A percentile compares a stretch with the other conserved stretches of the same genome.
phyloP scores from a whole-genome alignment of 2,329 filamentous ascomycete species.

The Alternaria angustiovoidea region DNA sequence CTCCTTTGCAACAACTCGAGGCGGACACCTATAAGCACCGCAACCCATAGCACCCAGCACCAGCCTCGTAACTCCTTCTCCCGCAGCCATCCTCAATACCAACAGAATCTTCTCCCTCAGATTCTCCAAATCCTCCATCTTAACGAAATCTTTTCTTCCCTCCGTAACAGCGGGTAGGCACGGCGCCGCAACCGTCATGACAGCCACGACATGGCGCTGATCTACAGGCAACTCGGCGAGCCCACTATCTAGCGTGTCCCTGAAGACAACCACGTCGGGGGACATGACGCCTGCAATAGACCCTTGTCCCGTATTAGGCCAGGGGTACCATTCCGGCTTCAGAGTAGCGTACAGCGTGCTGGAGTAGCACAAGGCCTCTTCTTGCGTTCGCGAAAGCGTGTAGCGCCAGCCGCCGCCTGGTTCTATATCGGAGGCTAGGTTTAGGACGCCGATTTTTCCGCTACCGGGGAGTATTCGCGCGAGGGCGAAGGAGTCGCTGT shows the following conservation, averaged over 20 bases:
- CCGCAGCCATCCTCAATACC: conserved; percentile 27
- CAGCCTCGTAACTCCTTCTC: conserved; percentile 23
- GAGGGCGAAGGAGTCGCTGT: conserved; percentile 32
- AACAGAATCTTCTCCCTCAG: conserved; percentile 30
- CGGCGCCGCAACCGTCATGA: conserved; percentile 34
- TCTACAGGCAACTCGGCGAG: conserved; percentile 20
- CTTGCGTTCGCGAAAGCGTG: conserved; percentile 28
- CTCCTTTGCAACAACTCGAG: conserved; percentile 21
- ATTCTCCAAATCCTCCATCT: conserved; percentile 15
- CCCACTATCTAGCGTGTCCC: conserved; percentile 28
- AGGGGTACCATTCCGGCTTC: conserved; percentile 35
- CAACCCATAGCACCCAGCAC: conserved; percentile 37
- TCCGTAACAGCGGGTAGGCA: conserved; percentile 17
- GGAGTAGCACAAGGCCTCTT: conserved; percentile 37
- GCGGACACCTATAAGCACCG: conserved; percentile 34
- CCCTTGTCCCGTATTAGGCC: conserved; percentile 27
- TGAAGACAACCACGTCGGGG: conserved; percentile 30
- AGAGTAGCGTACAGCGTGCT: conserved; percentile 30
- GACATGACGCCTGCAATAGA: conserved; percentile 33
- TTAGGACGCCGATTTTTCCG: conserved; percentile 28
- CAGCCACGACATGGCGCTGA: conserved; percentile 21
- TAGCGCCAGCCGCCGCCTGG: conserved; percentile 36
- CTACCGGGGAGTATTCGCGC: conserved; percentile 15
- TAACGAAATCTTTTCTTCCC: conserved; percentile 17
- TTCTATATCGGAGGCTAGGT: conserved; percentile 29